Base-by-base conservation (phyloP, 495 filamentous ascomycete genomes). In the Achaetomiella virescens region DNA sequence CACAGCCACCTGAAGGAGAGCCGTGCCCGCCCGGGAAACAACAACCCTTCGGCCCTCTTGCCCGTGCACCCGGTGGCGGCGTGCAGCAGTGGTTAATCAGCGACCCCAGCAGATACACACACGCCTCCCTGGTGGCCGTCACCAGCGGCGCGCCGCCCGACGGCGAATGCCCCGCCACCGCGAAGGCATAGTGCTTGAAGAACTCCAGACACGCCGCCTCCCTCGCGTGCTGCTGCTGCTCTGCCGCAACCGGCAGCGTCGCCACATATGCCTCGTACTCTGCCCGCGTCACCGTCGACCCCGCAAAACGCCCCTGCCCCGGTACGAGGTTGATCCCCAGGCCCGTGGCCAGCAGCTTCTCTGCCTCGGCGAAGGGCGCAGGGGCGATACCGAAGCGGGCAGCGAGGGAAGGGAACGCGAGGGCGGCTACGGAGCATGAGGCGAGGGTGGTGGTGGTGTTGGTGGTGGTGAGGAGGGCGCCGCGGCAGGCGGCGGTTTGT, bases 81-180 rank as follows among this genome's bases (percentile, higher is more conserved):
- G 56, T 59, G 59, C 68, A 70, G 62, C 66, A 61, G 61, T 70
- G 68, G 59, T 70, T 70, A 49, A 70, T 54, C 12, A 70, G 60
- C 20, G 61, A 64, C 11, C 56, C 62, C 29, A 70, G 62, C 9
- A 70, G 59, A 55, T 69, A 70, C 36, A 70, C 29, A 33, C 49
- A 57, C 0, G 65, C 67, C 21, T 59, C 48, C n/a, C 43, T 18
- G 6, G 54, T 48, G 15, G 38, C 24, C 22, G 2, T 20, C 44
- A 0, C 33, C 12, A 20, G 10, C 4, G 40, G 10, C 10, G 40
- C n/a, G 15, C 11, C 12, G 40, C 41, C 8, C 6, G 41, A 25
- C 6, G 41, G 14, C 10, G 41, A 42, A 18, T 21, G 41, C 10
- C 45, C 15, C 33, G 17, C 12, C 14, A 35, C 37, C 25, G 60